Conservation (phyloP, 1,284 basidiomycete genomes). For the Boletus hoseneyae region DNA sequence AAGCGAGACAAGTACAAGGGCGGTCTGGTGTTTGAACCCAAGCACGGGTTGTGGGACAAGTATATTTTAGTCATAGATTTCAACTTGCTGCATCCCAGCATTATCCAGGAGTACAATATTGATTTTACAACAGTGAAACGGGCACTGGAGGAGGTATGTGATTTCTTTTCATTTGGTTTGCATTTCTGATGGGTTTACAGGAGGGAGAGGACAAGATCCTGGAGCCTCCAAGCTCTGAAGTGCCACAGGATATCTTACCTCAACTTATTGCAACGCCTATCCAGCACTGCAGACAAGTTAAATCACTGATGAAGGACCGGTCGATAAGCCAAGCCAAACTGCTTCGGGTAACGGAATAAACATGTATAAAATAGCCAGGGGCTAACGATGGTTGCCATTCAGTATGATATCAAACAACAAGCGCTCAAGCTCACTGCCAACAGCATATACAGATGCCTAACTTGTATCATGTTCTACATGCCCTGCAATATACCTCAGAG, state of each 20-base stretch:
- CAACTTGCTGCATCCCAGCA: conserved; percentile 98
- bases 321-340: conserved; percentile 72
- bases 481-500: conserved; percentile 16
- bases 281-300: conserved; percentile 85
- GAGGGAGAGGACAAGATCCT: conserved; percentile 85
- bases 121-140: conserved; percentile 96
- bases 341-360: conserved; percentile 62
- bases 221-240: conserved; percentile 75
- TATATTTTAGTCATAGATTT: conserved; percentile 99
- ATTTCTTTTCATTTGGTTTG: conserved; percentile 14
- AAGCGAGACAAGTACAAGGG: conserved; percentile 98
- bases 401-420: conserved; percentile 97
- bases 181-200: conserved; percentile 36
- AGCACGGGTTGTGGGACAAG: conserved; percentile 95
- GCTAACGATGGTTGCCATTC: conserved; percentile 13
- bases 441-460: conserved; percentile 99
- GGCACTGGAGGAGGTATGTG: conserved; percentile 59
- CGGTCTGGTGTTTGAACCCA: conserved; percentile 97
- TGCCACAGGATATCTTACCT: conserved; percentile 87
- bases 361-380: background rate
- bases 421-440: conserved; percentile 98
- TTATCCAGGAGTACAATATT: conserved; percentile 99
- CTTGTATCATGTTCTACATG: conserved; percentile 10
- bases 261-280: conserved; percentile 96
- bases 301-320: conserved; percentile 93